phyloP scores from a whole-genome alignment of 23 red algal species.

The Gracilaria gracilis region DNA sequence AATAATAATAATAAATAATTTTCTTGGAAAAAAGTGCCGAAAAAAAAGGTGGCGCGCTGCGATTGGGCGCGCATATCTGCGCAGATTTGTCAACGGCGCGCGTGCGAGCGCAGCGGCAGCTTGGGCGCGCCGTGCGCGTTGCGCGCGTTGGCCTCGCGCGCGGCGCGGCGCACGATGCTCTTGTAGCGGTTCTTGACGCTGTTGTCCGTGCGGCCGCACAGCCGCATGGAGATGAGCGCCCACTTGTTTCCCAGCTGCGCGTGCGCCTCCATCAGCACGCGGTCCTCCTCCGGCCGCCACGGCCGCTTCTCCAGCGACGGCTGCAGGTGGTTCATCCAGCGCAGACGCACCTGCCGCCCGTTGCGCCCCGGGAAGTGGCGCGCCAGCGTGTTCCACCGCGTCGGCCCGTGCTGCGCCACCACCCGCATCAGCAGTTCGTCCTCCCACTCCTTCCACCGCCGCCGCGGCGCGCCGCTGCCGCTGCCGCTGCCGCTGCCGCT shows the following conservation, averaged over 20 bases:
- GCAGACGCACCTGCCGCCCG: constrained; percentile 90
- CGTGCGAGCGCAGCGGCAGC: background rate
- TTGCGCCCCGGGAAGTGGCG: constrained; percentile 79
- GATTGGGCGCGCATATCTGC: no score
- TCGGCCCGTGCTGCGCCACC: constrained; percentile 64
- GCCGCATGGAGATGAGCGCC: constrained; percentile 73
- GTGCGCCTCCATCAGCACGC: constrained; percentile 74
- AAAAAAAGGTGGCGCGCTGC: background rate
- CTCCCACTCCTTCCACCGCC: constrained; percentile 83
- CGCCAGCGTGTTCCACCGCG: constrained; percentile 85
- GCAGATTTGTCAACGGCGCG: background rate
- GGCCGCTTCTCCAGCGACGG: constrained; percentile 75
- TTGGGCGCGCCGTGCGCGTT: background rate
- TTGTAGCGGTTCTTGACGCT: constrained; percentile 98
- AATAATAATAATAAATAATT: no score
- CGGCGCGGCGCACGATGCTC: constrained; percentile 71
- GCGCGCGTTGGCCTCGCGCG: constrained; percentile 43
- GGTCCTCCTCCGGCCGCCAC: constrained; percentile 90
- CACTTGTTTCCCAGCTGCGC: constrained; percentile 86
- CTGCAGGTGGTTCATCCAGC: constrained; percentile 95
- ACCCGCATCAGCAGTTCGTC: constrained; percentile 74
- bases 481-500: constrained; percentile 22
- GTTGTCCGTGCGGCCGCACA: constrained; percentile 93
- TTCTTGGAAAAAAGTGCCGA: no score
- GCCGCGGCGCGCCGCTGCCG: constrained; percentile 31